Conservation (phyloP, 495 filamentous ascomycete genomes). For the Monascus purpureus region DNA sequence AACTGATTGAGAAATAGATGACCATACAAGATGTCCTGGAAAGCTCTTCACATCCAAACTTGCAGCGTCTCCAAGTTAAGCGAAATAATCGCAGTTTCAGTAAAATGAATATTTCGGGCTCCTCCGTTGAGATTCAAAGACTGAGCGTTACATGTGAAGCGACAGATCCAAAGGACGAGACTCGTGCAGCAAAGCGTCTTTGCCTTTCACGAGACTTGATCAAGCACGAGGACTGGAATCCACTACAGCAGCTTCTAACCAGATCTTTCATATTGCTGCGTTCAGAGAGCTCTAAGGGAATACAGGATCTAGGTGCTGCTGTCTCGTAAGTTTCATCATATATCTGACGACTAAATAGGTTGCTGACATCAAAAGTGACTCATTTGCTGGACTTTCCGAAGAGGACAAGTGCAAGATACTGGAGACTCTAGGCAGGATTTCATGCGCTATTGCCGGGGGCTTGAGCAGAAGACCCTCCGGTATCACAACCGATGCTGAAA, state of each 20-base stretch:
- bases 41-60: not conserved
- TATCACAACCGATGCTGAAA: constrained; percentile 5
- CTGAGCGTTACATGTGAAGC: not conserved
- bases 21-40: constrained; percentile 10
- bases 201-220: constrained; percentile 7
- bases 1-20: constrained; percentile 13
- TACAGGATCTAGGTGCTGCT: constrained; percentile 13
- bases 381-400: constrained; percentile 14
- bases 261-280: constrained; percentile 9
- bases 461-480: constrained; percentile 7
- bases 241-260: constrained; percentile 9
- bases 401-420: constrained; percentile 18
- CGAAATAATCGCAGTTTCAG: not conserved
- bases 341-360: not conserved
- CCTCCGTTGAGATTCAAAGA: constrained; percentile 3
- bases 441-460: constrained; percentile 27
- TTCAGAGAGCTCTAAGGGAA: constrained; percentile 4
- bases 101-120: not conserved
- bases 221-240: constrained; percentile 1
- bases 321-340: constrained; percentile 16
- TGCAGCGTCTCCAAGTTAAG: not conserved
- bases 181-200: constrained; percentile 15
- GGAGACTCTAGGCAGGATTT: constrained; percentile 22
- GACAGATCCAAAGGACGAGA: constrained; percentile 3
- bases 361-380: constrained; percentile 3